Base-by-base conservation (phyloP, 192 early-diverging fungal genomes). In the Chytriomyces confervae region DNA sequence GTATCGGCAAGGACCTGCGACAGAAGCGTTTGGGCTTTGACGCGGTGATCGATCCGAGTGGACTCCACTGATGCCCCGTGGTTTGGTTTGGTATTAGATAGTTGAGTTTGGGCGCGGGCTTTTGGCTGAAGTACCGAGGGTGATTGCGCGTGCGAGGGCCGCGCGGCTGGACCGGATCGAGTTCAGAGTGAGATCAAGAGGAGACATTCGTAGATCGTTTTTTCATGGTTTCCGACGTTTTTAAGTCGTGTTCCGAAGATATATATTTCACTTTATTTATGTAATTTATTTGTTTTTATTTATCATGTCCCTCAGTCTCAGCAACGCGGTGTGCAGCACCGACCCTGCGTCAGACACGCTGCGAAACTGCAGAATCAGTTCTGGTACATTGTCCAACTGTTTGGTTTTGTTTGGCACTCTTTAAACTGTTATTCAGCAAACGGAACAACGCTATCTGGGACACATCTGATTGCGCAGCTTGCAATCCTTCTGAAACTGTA, bases 21-120 rank as follows among this genome's bases (percentile, higher is more conserved):
- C 3, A 95, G 87, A 1, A 95, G 87, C 61, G 85, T 76, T 64
- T 91, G 84, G 7, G 94, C 89, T 62, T 89, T 79, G 29, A 69
- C 47, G 44, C 84, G 83, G 78, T 95, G 93, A 68, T 91, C 91
- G 1, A 73, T 49, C 8, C 89, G 88, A 8, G 89, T 85, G 7
- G 93, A 94, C 81, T 95, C 94, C 3, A 95, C 91, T 90, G 27
- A 62, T 48, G 36, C 36, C 36, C 36, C 36, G 23, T 53, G 11
- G 69, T 13, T 61, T 23, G 63, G 45, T 62, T 13, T 29, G 27
- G 7, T 7, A 63, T 68, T 18, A 43, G n/a, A 23, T 11, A 43
- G 10, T 47, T 20, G 29, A 29, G 77, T 78, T 61, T 24, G 45
- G 49, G 24, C 43, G 65, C 27, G 13, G 44, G 62, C 53, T 20